A percentile compares a stretch with the other conserved stretches of the same genome.
phyloP scores from a whole-genome alignment of 139 green algal species.

The Picochlorum sp. region DNA sequence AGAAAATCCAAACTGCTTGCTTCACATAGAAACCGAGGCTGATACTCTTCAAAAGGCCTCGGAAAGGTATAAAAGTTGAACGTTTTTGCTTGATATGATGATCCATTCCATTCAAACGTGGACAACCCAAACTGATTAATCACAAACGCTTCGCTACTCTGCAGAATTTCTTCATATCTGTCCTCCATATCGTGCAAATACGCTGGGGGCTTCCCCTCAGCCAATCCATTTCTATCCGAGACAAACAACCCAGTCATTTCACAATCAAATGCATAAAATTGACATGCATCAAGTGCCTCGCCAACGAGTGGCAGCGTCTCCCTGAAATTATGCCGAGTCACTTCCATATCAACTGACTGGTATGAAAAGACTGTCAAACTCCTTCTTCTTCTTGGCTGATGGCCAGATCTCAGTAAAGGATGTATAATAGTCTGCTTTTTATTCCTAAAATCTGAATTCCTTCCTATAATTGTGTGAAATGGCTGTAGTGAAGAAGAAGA shows the following conservation, averaged over 20 bases:
- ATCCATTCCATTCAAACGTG: constrained; percentile 32
- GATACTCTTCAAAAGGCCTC: constrained; percentile 23
- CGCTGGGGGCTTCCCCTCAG: constrained; percentile 21
- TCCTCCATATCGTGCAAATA: constrained; percentile 66
- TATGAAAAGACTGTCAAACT: not conserved
- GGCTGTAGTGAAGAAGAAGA: too few relatives aligned
- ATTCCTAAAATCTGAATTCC: too few relatives aligned
- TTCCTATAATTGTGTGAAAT: too few relatives aligned
- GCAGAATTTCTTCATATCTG: constrained; percentile 37
- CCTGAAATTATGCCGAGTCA: constrained; percentile 60
- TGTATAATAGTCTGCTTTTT: too few relatives aligned
- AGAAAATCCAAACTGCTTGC: constrained; percentile 59
- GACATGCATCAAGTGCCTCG: constrained; percentile 31
- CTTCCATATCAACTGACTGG: constrained; percentile 6
- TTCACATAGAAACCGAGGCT: constrained; percentile 59
- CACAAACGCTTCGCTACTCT: constrained; percentile 36
- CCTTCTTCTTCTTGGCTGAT: too few relatives aligned
- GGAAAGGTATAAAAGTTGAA: constrained; percentile 85
- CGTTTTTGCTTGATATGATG: constrained; percentile 35
- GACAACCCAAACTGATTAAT: constrained; percentile 72
- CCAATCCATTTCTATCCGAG: not conserved
- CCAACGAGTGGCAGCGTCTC: constrained; percentile 40
- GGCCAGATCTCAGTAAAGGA: too few relatives aligned
- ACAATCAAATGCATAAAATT: constrained; percentile 53
- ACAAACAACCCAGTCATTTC: constrained; percentile 73